phyloP scores from a whole-genome alignment of 768 basidiomycete species.

The Paxillus ammoniavirescens region DNA sequence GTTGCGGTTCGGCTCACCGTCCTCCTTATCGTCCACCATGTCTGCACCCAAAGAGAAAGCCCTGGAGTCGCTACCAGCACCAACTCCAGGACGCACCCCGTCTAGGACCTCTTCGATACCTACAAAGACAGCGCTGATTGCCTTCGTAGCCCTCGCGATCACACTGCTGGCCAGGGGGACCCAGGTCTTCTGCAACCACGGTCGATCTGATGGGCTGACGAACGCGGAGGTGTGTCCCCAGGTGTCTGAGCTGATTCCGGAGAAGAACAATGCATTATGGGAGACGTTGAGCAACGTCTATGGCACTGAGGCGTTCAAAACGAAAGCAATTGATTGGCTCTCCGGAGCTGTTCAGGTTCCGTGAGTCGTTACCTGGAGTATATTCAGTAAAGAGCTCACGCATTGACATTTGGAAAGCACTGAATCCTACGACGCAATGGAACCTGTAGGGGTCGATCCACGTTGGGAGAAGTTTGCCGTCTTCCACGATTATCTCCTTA shows the following conservation, averaged over 20 bases:
- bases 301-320: constrained; percentile 35
- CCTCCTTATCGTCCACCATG: constrained; percentile 10
- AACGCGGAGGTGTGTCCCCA: constrained; percentile 34
- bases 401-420: constrained; percentile 35
- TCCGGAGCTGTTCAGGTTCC: constrained; percentile 40
- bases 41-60: constrained; percentile 8
- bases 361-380: constrained; percentile 27
- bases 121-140: constrained; percentile 12
- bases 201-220: not conserved
- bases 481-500: constrained; percentile 55
- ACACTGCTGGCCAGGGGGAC: constrained; percentile 10
- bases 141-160: constrained; percentile 15
- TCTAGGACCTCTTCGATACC: constrained; percentile 7
- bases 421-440: constrained; percentile 50
- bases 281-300: constrained; percentile 28
- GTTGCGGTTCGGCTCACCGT: not conserved
- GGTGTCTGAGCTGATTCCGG: constrained; percentile 29
- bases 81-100: not conserved
- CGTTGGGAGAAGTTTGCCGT: constrained; percentile 53
- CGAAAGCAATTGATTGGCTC: constrained; percentile 35
- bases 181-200: constrained; percentile 2
- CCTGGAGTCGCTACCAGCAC: constrained; percentile 11
- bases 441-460: constrained; percentile 44
- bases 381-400: constrained; percentile 4
- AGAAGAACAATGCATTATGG: constrained; percentile 35